Base-by-base conservation (phyloP, 495 filamentous ascomycete species). In the Entonaema liquescens region DNA sequence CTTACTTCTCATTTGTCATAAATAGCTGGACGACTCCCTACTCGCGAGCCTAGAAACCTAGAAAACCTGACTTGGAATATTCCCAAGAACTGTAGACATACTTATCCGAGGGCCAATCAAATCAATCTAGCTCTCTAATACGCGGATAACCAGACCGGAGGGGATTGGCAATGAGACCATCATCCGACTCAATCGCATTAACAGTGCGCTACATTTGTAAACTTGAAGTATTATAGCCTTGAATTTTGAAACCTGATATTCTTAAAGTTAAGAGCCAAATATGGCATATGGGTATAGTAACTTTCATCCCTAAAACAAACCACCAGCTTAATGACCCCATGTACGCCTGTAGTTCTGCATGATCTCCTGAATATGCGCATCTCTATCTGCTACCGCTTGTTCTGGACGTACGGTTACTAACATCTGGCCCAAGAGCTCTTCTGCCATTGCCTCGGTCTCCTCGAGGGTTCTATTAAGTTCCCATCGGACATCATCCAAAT, bases 351-450 rank as follows among this genome's bases (percentile, higher is more conserved):
- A 75, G 23, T 40, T 64, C 13, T 42, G 64, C 73, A 76, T 77
- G 12, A 77, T 62, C 53, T 38, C 62, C 29, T 57, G 61, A 35
- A 74, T 17, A 40, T 70, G 59, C 8, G 68, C 70, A 53, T 70
- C 44, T 31, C 58, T 73, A 21, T 74, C 68, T 26, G 56, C 68
- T 6, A 12, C 60, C 3, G 67, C 35, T 33, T 66, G 50, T 13
- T 71, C 62, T 28, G 66, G 61, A 17, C 50, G 33, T 13, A 75
- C 75, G 19, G 66, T 57, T 35, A 65, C 38, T 31, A 77, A 49
- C 70, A 77, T 77, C 40, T 60, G 44, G 3, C 29, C 58, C 12
- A 77, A 64, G 25, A 77, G 38, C 15, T 77, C 64, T 54, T 75
- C 69, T 21, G 76, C 49, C 68, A 72, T 70, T 11, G 50, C 38